phyloP scores from a whole-genome alignment of 176 grass and related monocot species.

The Phyllostachys edulis region DNA sequence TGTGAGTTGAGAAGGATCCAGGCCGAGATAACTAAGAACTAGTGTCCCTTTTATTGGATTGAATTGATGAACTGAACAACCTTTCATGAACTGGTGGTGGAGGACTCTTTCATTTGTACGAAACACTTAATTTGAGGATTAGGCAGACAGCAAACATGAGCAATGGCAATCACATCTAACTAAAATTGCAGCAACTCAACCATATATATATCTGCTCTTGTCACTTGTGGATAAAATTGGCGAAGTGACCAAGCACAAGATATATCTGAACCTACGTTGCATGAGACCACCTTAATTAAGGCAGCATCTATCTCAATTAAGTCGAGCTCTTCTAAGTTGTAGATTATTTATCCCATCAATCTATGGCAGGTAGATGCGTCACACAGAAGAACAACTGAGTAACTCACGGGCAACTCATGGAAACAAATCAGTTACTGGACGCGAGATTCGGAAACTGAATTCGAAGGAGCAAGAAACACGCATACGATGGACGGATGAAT shows the following conservation, averaged over 20 bases:
- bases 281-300: neutral
- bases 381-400: neutral
- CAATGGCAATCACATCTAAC: neutral
- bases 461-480: neutral
- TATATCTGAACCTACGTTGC: neutral
- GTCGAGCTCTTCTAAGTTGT: neutral
- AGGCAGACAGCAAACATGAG: neutral
- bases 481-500: neutral
- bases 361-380: neutral
- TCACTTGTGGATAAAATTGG: neutral
- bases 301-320: neutral
- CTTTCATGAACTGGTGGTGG: neutral
- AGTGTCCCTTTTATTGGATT: neutral
- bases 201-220: neutral
- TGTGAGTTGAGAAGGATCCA: neutral
- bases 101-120: neutral
- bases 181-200: neutral
- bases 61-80: neutral
- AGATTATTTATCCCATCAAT: neutral
- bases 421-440: neutral
- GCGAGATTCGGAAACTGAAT: neutral
- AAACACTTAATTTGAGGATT: neutral
- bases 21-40: neutral
- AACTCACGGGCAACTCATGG: neutral
- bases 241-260: neutral